Percentiles rank a stretch among this genome's conserved stretches.
Evolutionary conservation across 1,284 basidiomycete genomes (phyloP).

Genomic region (Microbotryum intermedium): DNA sequence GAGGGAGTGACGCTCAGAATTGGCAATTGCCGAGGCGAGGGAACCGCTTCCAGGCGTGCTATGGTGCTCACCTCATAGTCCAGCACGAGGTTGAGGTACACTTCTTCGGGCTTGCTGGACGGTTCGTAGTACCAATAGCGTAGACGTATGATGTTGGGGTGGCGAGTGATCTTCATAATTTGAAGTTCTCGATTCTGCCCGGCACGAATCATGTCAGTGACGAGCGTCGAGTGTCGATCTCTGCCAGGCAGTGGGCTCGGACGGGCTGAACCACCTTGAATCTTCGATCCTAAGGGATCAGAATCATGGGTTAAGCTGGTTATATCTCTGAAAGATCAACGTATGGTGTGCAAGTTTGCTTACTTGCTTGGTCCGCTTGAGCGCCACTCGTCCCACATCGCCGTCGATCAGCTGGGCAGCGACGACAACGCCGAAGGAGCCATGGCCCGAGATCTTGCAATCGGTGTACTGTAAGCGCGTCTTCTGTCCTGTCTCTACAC

Average conservation of each 20-base stretch:
- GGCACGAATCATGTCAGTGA: background rate
- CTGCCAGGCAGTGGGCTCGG: too few relatives aligned
- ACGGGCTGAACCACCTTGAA: constrained; percentile 72
- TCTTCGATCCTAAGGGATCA: constrained; percentile 97
- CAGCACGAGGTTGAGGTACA: constrained; percentile 95
- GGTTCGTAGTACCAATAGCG: constrained; percentile 95
- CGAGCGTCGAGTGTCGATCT: background rate
- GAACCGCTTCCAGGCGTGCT: too few relatives aligned
- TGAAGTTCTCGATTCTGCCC: constrained; percentile 93
- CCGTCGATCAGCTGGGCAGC: constrained; percentile 5
- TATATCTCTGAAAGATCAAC: too few relatives aligned
- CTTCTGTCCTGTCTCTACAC: background rate
- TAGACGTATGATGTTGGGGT: constrained; percentile 95
- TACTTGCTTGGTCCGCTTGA: constrained; percentile 84
- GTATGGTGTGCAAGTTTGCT: too few relatives aligned
- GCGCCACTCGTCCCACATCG: constrained; percentile 33
- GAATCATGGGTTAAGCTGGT: too few relatives aligned
- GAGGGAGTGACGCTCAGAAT: background rate
- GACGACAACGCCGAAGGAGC: constrained; percentile 15
- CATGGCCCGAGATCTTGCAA: constrained; percentile 4
- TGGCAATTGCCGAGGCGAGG: constrained; percentile 44
- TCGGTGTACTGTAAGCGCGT: constrained; percentile 1
- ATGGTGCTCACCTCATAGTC: constrained; percentile 52
- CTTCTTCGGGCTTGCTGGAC: constrained; percentile 95
- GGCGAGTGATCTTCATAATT: constrained; percentile 87